Percentiles rank a stretch among this genome's conserved stretches.
phyloP scores from a whole-genome alignment of 2,329 filamentous ascomycete genomes.

The Lachnellula willkommii region DNA sequence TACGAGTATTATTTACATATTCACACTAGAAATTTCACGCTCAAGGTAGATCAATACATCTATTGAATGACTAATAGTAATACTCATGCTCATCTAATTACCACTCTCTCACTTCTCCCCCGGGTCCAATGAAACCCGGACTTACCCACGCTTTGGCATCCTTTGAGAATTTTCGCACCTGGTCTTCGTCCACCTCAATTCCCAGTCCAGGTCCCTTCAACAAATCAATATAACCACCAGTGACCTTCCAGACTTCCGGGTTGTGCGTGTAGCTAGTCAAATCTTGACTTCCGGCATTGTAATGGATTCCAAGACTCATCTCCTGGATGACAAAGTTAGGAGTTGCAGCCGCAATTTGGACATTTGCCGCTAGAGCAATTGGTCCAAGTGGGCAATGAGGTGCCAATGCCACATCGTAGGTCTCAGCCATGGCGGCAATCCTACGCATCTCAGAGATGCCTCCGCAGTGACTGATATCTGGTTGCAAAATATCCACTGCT shows the following conservation, averaged over 20 bases:
- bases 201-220: slow-evolving; percentile 58
- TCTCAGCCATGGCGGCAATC: slow-evolving; percentile 66
- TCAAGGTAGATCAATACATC: no score
- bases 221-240: slow-evolving; percentile 59
- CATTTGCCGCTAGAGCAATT: slow-evolving; percentile 64
- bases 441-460: slow-evolving; percentile 67
- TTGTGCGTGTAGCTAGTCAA: slow-evolving; percentile 62
- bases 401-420: slow-evolving; percentile 68
- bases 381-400: slow-evolving; percentile 71
- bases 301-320: slow-evolving; percentile 76
- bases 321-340: slow-evolving; percentile 70
- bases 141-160: slow-evolving; percentile 59
- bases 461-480: slow-evolving; percentile 66
- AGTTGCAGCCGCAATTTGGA: slow-evolving; percentile 58
- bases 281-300: slow-evolving; percentile 63
- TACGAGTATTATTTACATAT: no score
- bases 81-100: slow-evolving; percentile 28
- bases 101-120: slow-evolving; percentile 64
- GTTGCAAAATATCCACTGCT: slow-evolving; percentile 67
- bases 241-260: slow-evolving; percentile 58
- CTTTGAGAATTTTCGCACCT: slow-evolving; percentile 53
- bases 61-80: no score
- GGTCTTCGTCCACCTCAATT: slow-evolving; percentile 66
- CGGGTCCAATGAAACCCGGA: slow-evolving; percentile 63
- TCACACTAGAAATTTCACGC: no score